Conservation (phyloP, 176 grass and related monocot species). For the Paspalum vaginatum region DNA sequence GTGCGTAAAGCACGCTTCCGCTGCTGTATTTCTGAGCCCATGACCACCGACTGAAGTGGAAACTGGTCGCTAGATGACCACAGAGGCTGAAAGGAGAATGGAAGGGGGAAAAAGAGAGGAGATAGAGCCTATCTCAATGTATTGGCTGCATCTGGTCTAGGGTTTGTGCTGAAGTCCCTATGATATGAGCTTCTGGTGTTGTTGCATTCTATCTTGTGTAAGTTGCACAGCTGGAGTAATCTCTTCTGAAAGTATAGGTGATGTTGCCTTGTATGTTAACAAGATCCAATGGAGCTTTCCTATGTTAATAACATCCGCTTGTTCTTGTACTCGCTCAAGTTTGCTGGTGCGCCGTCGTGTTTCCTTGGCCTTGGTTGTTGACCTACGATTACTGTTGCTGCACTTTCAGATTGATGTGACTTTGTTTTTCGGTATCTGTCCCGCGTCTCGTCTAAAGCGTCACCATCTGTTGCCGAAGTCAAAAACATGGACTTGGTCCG, state of each 20-base stretch:
- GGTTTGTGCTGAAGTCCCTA: slow-evolving; percentile 12
- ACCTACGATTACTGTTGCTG: background rate
- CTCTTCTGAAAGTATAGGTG: slow-evolving; percentile 47
- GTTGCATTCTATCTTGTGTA: slow-evolving; percentile 49
- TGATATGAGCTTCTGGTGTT: slow-evolving; percentile 43
- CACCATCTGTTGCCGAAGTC: slow-evolving; percentile 2
- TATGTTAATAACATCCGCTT: slow-evolving; percentile 56
- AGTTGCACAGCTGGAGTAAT: slow-evolving; percentile 50
- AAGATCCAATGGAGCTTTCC: slow-evolving; percentile 49
- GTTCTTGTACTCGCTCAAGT: slow-evolving; percentile 22
- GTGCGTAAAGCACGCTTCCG: slow-evolving; percentile 92
- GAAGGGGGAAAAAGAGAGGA: slow-evolving; percentile 23
- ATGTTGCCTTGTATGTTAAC: slow-evolving; percentile 56
- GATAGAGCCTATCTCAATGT: slow-evolving; percentile 35
- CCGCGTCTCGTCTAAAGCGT: background rate
- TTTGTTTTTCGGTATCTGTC: background rate
- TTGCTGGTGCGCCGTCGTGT: background rate
- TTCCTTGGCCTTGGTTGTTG: background rate
- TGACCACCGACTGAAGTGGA: slow-evolving; percentile 79
- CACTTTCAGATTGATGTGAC: slow-evolving; percentile 3
- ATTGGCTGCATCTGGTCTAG: slow-evolving; percentile 9
- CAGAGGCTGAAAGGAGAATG: slow-evolving; percentile 25
- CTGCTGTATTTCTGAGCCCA: slow-evolving; percentile 88
- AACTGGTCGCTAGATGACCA: slow-evolving; percentile 31
- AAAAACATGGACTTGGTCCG: slow-evolving; percentile 25